Percentiles rank a stretch among this genome's conserved stretches.
These are phyloP conservation scores for Prosopis cineraria DNA, from an alignment of 306 rosid species.

Conservation along the genomic window DNA sequence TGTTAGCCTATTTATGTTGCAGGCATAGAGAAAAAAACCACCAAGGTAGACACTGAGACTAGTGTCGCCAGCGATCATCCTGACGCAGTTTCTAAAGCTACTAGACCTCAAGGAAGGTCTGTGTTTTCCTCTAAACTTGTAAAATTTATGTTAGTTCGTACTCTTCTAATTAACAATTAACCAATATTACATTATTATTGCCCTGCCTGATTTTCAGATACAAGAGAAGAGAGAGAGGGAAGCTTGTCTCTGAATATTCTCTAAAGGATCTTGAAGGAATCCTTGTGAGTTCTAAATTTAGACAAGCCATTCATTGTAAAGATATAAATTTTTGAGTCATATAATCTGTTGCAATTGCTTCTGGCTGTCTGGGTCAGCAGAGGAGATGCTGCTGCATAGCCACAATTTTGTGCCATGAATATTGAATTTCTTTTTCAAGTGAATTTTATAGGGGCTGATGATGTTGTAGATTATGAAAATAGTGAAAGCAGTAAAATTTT, in stretches of 20 bases:
- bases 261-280: constrained; percentile 90
- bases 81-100: constrained; percentile 54
- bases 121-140: constrained; percentile 18
- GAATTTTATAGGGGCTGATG: not conserved
- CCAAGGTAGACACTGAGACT: constrained; percentile 46
- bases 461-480: not conserved
- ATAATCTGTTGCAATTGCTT: not conserved
- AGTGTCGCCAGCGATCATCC: constrained; percentile 38
- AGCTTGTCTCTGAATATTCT: constrained; percentile 85
- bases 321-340: not conserved
- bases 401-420: not conserved
- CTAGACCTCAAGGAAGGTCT: constrained; percentile 96
- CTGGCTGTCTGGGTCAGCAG: not conserved
- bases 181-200: not conserved
- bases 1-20: constrained; percentile 16
- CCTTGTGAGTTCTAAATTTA: constrained; percentile 59
- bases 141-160: not conserved
- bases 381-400: not conserved
- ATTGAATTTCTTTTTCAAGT: not conserved
- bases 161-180: not conserved
- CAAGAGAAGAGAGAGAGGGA: constrained; percentile 85
- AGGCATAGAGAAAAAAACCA: constrained; percentile 36
- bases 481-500: not conserved
- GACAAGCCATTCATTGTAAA: not conserved
- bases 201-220: constrained; percentile 52